phyloP scores from a whole-genome alignment of 768 basidiomycete species.

The Suillus clintonianus region DNA sequence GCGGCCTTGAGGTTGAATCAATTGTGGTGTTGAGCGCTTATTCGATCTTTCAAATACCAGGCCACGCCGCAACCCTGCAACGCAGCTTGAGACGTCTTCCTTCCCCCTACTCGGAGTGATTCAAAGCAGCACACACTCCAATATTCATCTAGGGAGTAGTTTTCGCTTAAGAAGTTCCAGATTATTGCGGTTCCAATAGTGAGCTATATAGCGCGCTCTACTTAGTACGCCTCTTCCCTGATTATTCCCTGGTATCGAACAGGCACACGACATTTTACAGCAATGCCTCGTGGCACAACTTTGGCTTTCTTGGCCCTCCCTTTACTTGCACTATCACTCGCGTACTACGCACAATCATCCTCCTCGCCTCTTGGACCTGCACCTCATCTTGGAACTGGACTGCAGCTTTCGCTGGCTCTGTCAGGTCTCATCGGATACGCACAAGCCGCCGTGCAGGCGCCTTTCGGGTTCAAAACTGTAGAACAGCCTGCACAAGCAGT shows the following conservation, averaged over 20 bases:
- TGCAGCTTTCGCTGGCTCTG: conserved; percentile 20
- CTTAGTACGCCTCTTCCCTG: background rate
- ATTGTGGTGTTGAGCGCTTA: background rate
- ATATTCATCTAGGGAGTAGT: background rate
- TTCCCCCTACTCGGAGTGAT: background rate
- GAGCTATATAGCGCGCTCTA: background rate
- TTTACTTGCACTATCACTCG: conserved; percentile 30
- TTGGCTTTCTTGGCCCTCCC: conserved; percentile 21
- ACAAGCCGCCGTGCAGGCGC: conserved; percentile 19
- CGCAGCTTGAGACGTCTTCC: background rate
- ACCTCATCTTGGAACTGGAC: conserved; percentile 29
- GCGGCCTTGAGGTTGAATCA: background rate
- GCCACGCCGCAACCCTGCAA: background rate
- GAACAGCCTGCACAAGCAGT: conserved; percentile 8
- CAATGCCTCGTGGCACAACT: conserved; percentile 27
- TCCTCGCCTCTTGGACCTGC: conserved; percentile 33
- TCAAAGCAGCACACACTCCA: background rate
- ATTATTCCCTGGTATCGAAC: background rate
- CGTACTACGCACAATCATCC: conserved; percentile 31
- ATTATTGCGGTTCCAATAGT: background rate
- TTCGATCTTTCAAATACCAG: background rate
- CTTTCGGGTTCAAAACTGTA: conserved; percentile 21
- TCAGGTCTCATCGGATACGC: conserved; percentile 28
- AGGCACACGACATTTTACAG: background rate
- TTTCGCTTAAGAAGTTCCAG: background rate